Evolutionary conservation across 495 filamentous ascomycete species (phyloP).

Genomic region (Penicillium subrubescens): DNA sequence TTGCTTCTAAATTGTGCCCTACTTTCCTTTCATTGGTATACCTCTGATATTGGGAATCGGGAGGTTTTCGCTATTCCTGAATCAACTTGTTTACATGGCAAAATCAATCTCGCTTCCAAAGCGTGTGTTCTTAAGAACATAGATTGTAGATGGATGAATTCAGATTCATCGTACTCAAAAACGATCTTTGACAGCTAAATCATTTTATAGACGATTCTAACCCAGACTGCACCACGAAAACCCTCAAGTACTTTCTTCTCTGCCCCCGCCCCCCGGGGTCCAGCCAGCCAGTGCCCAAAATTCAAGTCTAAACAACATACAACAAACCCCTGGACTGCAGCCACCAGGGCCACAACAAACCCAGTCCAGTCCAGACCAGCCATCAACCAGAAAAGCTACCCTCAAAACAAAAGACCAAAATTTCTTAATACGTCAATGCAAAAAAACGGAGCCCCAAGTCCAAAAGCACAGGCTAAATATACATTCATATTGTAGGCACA

Average conservation of each 20-base stretch:
- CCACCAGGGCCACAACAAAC: slow-evolving; percentile 11
- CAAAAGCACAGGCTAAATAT: slow-evolving; percentile 30
- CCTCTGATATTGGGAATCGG: too few relatives aligned
- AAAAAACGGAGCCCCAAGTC: slow-evolving; percentile 11
- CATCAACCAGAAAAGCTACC: not conserved
- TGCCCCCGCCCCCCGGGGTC: too few relatives aligned
- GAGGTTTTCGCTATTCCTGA: too few relatives aligned
- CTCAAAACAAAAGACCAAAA: not conserved
- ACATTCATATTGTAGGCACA: slow-evolving; percentile 24
- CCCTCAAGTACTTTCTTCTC: not conserved
- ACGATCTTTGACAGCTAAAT: not conserved
- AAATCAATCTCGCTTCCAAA: too few relatives aligned
- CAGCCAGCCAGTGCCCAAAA: not conserved
- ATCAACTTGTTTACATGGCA: too few relatives aligned
- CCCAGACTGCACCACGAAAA: not conserved
- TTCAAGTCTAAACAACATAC: not conserved
- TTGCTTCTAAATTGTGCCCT: too few relatives aligned
- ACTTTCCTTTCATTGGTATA: too few relatives aligned
- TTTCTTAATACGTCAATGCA: slow-evolving; percentile 18
- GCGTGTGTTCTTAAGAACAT: too few relatives aligned
- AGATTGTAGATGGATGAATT: too few relatives aligned
- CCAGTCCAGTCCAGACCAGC: not conserved
- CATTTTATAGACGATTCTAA: not conserved
- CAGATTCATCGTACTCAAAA: too few relatives aligned
- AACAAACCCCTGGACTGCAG: not conserved